phyloP scores from a whole-genome alignment of 345 rosid species.

The Populus tremula region DNA sequence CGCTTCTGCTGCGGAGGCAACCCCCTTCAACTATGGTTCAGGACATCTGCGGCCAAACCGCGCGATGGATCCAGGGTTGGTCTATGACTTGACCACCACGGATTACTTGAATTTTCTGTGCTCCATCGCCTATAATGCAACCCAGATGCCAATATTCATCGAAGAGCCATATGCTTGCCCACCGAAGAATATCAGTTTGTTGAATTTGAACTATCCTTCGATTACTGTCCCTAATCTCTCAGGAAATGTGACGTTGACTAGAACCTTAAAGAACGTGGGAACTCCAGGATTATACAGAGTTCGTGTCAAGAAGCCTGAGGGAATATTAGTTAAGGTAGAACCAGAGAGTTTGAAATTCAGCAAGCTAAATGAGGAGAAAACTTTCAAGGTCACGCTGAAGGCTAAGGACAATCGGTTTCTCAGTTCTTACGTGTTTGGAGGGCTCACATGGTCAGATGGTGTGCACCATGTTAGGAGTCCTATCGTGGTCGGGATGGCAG shows the following conservation, averaged over 20 bases:
- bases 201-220: slow-evolving; percentile 22
- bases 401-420: background rate
- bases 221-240: slow-evolving; percentile 20
- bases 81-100: slow-evolving; percentile 13
- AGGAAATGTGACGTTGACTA: slow-evolving; percentile 8
- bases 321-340: slow-evolving; percentile 6
- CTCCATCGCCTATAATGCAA: slow-evolving; percentile 14
- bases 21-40: slow-evolving; percentile 16
- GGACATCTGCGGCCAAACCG: slow-evolving; percentile 18
- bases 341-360: slow-evolving; percentile 8
- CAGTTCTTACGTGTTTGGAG: slow-evolving; percentile 7
- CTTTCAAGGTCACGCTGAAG: slow-evolving; percentile 4
- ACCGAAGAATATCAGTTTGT: background rate
- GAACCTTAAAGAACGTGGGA: slow-evolving; percentile 23
- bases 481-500: slow-evolving; percentile 7
- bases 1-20: background rate
- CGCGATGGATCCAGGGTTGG: slow-evolving; percentile 21
- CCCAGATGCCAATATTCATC: slow-evolving; percentile 5
- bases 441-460: slow-evolving; percentile 20
- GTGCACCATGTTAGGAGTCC: slow-evolving; percentile 18
- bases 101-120: slow-evolving; percentile 26
- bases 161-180: slow-evolving; percentile 11
- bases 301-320: slow-evolving; percentile 8
- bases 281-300: slow-evolving; percentile 6
- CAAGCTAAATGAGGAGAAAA: slow-evolving; percentile 12